Base-by-base conservation (phyloP, 176 grass and related monocot genomes). In the Aegilops longissima region DNA sequence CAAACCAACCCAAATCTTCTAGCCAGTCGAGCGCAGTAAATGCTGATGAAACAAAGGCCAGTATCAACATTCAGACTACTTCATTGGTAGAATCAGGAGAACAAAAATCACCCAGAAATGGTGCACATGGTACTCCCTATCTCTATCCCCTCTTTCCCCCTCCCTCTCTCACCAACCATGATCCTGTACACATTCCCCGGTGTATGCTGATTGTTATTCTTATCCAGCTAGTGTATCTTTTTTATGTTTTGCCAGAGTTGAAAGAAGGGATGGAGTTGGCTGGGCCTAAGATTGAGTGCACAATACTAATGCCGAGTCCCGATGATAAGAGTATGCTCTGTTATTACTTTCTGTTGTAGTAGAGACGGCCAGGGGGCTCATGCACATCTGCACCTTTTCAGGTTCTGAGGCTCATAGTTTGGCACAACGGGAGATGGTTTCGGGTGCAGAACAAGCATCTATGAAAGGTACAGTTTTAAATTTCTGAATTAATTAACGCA, bases 321-420 rank as follows among this genome's bases (percentile, higher is more conserved):
- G 47, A 70, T 29, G 45, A 78, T 21, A 86, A 86, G 63, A 70
- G 63, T 86, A 86, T 39, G 74, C 3, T 77, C 21, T 56, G 23
- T 30, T 59, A 39, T 59, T 31, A 56, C 31, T 79, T 69, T 78
- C 62, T 52, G 40, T 59, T 31, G 4, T 33, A 61, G 35, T 80
- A 30, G 31, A 74, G 35, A 59, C 16, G 61, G 6, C 24, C 64
- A 45, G 39, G 17, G 5, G 61, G 80, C 76, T 84, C 66, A 87
- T 72, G 78, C 72, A 58, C n/a, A 12, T 49, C 31, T 70, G 39
- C 54, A 17, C 35, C 63, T 70, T 84, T 91, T 78, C 88, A 90
- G 88, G 52, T 64, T 78, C 14, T 13, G 79, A 90, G 62, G 38
- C 58, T 69, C 38, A 54, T 76, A 9, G 61, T 84, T 84, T 69